Base-by-base conservation (phyloP, 1,139 yeast species). In the Taiozyma sp. region DNA sequence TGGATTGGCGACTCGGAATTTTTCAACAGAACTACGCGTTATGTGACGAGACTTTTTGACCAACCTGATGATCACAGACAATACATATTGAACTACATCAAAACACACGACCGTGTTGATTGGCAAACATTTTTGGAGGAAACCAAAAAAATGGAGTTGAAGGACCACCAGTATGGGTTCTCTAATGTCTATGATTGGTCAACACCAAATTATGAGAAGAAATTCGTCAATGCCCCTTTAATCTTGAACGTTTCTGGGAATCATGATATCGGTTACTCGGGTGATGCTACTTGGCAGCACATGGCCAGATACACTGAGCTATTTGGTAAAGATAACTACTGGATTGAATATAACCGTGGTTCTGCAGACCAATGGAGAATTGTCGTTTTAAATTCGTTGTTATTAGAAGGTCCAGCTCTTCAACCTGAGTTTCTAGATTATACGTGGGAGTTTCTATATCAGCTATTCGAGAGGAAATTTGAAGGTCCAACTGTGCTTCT, bases 191-290 rank as follows among this genome's bases (percentile, higher is more conserved):
- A 82, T 58, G 87, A 84, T 60, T 87, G 96, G 96, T 71, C 74
- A 41, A 63, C 74, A 46, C 71, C 60, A 23, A 56, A 62, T n/a
- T 65, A 70, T 23, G 57, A 52, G 8, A 61, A 60, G n/a, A 44
- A 62, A 57, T 53, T 55, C 60, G 70, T 68, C 4, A 66, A 68
- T 34, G 74, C 69, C 39, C 87, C 90, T 1, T 70, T 85, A 45
- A 80, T 91, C 63, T 78, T 90, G 53, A 92, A 93, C 64, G 73
- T 93, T 43, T 85, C 96, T 0, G 99, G 99, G 2, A 95, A 93
- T 65, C 99, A 93, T 66, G 99, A 93, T 66, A 83, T 93, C 52
- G 99, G 99, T 0, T 93, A 93, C 65, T 83, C 90, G 50, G 98
- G 98, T 0, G 99, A 95, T 69, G 90, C 96, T 46, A 90, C 97